Evolutionary conservation across 2,329 filamentous ascomycete species (phyloP).

Genomic region (Calonectria ilicicola): DNA sequence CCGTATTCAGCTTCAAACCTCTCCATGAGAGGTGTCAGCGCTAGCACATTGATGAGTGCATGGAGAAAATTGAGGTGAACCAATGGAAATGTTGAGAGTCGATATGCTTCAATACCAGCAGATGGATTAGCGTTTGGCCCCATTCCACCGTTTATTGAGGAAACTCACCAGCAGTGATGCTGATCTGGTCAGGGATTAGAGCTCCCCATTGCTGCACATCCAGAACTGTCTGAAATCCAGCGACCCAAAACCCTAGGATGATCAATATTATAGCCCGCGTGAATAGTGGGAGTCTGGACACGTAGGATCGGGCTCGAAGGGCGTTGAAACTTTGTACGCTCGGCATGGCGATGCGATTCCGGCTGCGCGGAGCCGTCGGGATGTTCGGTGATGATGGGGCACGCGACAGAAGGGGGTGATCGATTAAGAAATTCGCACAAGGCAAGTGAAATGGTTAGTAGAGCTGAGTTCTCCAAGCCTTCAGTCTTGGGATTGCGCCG

Average conservation of each 20-base stretch:
- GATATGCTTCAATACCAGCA: slow-evolving; percentile 75
- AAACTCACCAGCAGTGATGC: slow-evolving; percentile 73
- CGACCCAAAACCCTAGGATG: slow-evolving; percentile 73
- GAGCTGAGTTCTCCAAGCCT: slow-evolving; percentile 9
- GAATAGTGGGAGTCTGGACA: slow-evolving; percentile 88
- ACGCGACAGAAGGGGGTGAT: slow-evolving; percentile 18
- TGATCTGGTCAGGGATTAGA: slow-evolving; percentile 81
- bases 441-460: not conserved
- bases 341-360: slow-evolving; percentile 45
- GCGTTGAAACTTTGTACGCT: slow-evolving; percentile 70
- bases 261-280: slow-evolving; percentile 77
- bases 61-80: slow-evolving; percentile 88
- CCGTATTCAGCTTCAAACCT: slow-evolving; percentile 94
- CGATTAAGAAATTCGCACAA: not conserved
- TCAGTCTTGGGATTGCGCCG: slow-evolving; percentile 22
- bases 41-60: slow-evolving; percentile 81
- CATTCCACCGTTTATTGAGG: not conserved
- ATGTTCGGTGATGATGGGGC: slow-evolving; percentile 20
- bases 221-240: slow-evolving; percentile 77
- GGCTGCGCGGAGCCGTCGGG: slow-evolving; percentile 41
- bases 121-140: not conserved
- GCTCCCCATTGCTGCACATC: slow-evolving; percentile 82
- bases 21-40: slow-evolving; percentile 88
- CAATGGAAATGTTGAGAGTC: slow-evolving; percentile 91
- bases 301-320: slow-evolving; percentile 80